Conservation (phyloP, 305 asterid genomes). For the Solanum hybrid region DNA sequence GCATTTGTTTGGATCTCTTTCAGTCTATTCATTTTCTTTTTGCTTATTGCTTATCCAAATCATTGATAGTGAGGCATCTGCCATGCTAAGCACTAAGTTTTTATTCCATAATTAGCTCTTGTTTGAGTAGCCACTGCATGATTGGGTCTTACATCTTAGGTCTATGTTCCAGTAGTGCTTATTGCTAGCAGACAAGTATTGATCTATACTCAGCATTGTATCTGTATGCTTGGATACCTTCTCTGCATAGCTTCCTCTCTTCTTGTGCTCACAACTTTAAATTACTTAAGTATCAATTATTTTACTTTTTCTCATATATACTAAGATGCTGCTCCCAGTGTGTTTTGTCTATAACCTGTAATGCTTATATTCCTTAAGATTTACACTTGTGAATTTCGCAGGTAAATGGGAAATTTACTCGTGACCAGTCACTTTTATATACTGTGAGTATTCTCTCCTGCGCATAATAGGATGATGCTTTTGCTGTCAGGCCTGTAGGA, state of each 20-base stretch:
- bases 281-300: neutral
- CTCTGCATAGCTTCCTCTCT: neutral
- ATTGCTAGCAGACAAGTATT: neutral
- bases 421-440: slow-evolving; percentile 68
- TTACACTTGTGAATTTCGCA: slow-evolving; percentile 29
- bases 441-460: slow-evolving; percentile 42
- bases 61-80: neutral
- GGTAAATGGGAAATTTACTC: slow-evolving; percentile 88
- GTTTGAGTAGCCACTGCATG: neutral
- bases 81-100: neutral
- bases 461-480: neutral
- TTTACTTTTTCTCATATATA: neutral
- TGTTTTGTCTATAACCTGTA: neutral
- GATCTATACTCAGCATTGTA: neutral
- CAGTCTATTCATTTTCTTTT: neutral
- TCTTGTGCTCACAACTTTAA: neutral
- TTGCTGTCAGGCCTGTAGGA: neutral
- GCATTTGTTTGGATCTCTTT: neutral
- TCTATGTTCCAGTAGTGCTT: neutral
- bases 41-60: neutral
- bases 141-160: neutral
- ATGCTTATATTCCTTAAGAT: neutral
- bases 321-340: neutral
- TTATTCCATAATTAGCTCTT: neutral
- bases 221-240: neutral